A percentile compares a stretch with the other conserved stretches of the same genome.
These are phyloP conservation scores for Entomortierella beljakovae DNA, from an alignment of 192 early-diverging fungal species.

Conservation along the genomic window DNA sequence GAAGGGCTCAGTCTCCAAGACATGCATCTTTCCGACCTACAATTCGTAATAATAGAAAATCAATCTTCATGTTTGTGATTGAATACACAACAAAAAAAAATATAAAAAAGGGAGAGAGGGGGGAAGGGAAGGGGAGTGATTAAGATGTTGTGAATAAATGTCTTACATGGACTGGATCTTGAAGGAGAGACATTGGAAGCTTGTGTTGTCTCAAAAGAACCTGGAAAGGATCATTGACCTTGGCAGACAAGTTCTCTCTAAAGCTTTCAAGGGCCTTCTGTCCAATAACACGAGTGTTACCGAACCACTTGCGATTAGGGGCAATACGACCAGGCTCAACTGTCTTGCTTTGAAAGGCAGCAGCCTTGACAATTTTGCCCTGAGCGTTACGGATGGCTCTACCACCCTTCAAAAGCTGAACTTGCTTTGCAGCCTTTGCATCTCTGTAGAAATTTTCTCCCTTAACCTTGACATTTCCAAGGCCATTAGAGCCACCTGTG, in stretches of 20 bases:
- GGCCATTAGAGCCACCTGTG: conserved; percentile 56
- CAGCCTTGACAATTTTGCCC: conserved; percentile 93
- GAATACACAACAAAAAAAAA: too few species aligned
- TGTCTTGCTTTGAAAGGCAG: conserved; percentile 85
- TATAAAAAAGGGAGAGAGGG: background rate
- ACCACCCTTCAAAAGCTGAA: conserved; percentile 96
- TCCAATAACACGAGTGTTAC: conserved; percentile 96
- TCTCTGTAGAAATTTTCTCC: conserved; percentile 99
- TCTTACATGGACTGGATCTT: conserved; percentile 81
- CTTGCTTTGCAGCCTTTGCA: conserved; percentile 90
- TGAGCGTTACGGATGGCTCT: conserved; percentile 82
- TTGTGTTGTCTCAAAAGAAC: conserved; percentile 94
- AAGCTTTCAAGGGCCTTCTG: conserved; percentile 94
- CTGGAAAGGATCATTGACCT: conserved; percentile 95
- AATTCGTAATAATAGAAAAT: background rate
- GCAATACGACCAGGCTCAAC: conserved; percentile 86
- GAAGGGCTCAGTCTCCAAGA: conserved; percentile 96
- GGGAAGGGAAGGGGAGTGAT: background rate
- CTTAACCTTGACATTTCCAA: conserved; percentile 85
- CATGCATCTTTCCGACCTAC: conserved; percentile 75
- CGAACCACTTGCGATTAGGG: conserved; percentile 98
- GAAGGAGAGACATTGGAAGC: conserved; percentile 93
- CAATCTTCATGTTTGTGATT: background rate
- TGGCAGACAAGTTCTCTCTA: conserved; percentile 87
- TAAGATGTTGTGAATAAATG: background rate